phyloP scores from a whole-genome alignment of 495 filamentous ascomycete genomes.

The Haplographium delicatum region DNA sequence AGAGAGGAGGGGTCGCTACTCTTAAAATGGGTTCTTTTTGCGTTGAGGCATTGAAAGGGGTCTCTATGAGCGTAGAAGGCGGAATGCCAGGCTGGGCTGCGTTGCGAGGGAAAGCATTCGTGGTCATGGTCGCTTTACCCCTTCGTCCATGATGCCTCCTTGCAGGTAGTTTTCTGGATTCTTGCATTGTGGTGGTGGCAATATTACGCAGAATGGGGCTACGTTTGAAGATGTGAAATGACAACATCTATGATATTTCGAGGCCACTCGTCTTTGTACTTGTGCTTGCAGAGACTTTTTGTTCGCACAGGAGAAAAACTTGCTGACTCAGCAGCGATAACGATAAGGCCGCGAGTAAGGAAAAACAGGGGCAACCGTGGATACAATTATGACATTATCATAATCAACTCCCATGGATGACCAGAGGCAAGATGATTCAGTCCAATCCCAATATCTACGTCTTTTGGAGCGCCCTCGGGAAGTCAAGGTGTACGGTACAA shows the following conservation, averaged over 20 bases:
- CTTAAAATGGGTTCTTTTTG: conserved; percentile 3
- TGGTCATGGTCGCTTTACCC: conserved; percentile 15
- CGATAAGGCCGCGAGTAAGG: conserved; percentile 10
- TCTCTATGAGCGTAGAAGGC: too few species aligned
- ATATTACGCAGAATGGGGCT: conserved; percentile 10
- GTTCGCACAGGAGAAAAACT: background rate
- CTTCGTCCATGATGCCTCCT: conserved; percentile 15
- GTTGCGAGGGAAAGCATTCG: conserved; percentile 9
- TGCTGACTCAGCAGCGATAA: conserved; percentile 10
- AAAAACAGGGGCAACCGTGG: background rate
- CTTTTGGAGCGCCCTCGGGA: too few species aligned
- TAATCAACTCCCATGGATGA: too few species aligned
- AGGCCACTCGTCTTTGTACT: background rate
- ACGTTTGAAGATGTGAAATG: conserved; percentile 9
- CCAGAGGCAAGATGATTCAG: too few species aligned
- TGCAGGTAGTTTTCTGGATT: conserved; percentile 12
- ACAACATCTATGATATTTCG: conserved; percentile 6
- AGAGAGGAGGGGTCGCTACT: conserved; percentile 24
- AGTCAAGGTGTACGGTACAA: too few species aligned
- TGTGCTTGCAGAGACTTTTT: conserved; percentile 9
- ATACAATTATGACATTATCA: too few species aligned
- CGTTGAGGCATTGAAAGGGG: background rate
- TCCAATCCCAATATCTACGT: too few species aligned
- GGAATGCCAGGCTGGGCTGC: too few species aligned
- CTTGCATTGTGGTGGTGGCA: conserved; percentile 17